Conservation (phyloP, 768 basidiomycete species). For the Boletus bicolor region DNA sequence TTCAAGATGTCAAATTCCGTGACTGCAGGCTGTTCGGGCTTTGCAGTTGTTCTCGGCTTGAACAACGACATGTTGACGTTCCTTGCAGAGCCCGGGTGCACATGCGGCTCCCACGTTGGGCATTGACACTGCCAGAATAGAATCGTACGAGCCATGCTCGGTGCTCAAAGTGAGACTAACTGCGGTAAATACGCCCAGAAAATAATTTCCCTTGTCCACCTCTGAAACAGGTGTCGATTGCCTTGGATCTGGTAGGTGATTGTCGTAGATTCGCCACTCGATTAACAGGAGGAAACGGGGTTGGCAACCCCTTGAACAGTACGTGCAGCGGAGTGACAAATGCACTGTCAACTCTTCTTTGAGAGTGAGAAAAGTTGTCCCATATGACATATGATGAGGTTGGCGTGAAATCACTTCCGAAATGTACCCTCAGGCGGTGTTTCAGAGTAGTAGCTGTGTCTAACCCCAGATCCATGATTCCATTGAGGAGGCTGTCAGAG, state of each 20-base stretch:
- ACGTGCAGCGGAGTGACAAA: background rate
- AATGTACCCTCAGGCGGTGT: conserved; percentile 5
- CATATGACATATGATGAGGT: too few relatives aligned
- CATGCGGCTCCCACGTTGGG: conserved; percentile 1
- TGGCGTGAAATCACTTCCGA: background rate
- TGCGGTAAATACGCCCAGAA: too few relatives aligned
- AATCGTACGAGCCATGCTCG: background rate
- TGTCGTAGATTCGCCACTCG: background rate
- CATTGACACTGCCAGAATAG: too few relatives aligned
- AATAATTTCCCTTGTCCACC: too few relatives aligned
- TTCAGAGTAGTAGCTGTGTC: background rate
- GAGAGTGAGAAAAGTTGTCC: too few relatives aligned
- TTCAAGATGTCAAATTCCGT: conserved; percentile 78
- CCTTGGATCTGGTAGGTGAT: background rate
- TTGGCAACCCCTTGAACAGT: background rate
- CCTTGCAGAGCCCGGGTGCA: background rate
- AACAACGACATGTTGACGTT: conserved; percentile 4
- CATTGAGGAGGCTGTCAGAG: too few relatives aligned
- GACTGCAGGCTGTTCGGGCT: background rate
- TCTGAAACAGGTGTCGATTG: background rate
- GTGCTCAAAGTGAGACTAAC: too few relatives aligned
- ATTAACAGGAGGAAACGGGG: background rate
- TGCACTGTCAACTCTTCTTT: background rate
- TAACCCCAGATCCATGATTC: too few relatives aligned
- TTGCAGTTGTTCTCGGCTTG: conserved; percentile 9